phyloP scores from a whole-genome alignment of 2,329 filamentous ascomycete genomes.

The Helotiales sp. region DNA sequence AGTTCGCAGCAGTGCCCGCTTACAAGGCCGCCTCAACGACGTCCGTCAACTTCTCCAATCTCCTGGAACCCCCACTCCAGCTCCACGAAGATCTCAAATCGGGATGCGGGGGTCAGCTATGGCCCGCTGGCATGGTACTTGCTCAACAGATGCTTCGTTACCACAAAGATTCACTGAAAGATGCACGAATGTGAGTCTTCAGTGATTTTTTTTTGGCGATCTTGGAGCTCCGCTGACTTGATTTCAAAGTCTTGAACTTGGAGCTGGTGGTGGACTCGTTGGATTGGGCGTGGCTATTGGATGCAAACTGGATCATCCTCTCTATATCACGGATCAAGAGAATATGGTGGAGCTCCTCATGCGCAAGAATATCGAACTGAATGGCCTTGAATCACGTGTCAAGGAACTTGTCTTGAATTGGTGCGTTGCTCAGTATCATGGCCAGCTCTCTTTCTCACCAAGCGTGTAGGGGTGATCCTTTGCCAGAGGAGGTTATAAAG shows the following conservation, averaged over 20 bases:
- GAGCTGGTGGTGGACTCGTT: constrained; percentile 88
- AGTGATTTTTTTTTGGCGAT: background rate
- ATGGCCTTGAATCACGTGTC: constrained; percentile 68
- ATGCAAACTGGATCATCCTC: constrained; percentile 57
- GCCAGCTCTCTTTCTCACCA: constrained; percentile 12
- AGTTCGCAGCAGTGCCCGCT: constrained; percentile 62
- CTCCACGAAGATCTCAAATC: constrained; percentile 85
- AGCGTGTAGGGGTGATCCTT: constrained; percentile 60
- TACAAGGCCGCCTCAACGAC: constrained; percentile 61
- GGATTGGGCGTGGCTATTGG: constrained; percentile 66
- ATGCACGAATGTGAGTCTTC: constrained; percentile 69
- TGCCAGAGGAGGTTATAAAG: constrained; percentile 57
- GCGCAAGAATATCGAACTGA: constrained; percentile 84
- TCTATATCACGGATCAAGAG: constrained; percentile 85
- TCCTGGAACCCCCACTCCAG: constrained; percentile 70
- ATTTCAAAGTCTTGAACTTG: constrained; percentile 76
- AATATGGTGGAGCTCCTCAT: constrained; percentile 87
- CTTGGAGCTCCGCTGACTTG: constrained; percentile 13
- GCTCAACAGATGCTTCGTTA: constrained; percentile 83
- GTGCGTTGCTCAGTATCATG: constrained; percentile 52
- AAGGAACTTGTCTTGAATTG: constrained; percentile 79
- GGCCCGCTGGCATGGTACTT: constrained; percentile 91
- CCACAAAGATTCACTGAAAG: constrained; percentile 64
- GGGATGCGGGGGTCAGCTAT: constrained; percentile 91
- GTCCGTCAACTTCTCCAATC: constrained; percentile 70